A percentile compares a stretch with the other conserved stretches of the same genome.
Evolutionary conservation across 2,329 filamentous ascomycete species (phyloP).

Genomic region (Paraconiothyrium brasiliense): DNA sequence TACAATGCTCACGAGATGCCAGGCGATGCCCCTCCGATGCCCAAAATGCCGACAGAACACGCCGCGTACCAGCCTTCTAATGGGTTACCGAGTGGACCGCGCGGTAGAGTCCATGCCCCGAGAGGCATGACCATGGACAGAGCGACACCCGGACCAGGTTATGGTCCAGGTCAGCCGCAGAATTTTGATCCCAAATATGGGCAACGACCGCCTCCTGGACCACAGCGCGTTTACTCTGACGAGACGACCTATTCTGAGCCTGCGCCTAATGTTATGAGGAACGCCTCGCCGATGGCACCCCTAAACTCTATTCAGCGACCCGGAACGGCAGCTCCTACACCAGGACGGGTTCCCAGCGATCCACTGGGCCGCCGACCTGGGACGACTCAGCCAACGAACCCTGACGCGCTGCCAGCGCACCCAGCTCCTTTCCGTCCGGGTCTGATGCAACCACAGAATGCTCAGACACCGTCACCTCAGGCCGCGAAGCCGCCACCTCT

Average conservation of each 20-base stretch:
- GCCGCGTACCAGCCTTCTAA: conserved; percentile 43
- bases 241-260: conserved; percentile 50
- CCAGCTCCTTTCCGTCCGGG: conserved; percentile 65
- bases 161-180: conserved; percentile 30
- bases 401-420: conserved; percentile 65
- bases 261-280: conserved; percentile 42
- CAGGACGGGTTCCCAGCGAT: conserved; percentile 39
- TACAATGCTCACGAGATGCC: conserved; percentile 74
- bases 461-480: conserved; percentile 37
- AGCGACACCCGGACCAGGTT: conserved; percentile 24
- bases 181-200: conserved; percentile 42
- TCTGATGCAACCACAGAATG: conserved; percentile 50
- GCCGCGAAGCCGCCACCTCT: conserved; percentile 60
- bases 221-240: conserved; percentile 46
- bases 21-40: conserved; percentile 62
- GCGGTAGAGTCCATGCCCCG: conserved; percentile 39
- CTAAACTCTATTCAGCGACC: conserved; percentile 40
- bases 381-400: conserved; percentile 58
- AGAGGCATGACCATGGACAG: conserved; percentile 33
- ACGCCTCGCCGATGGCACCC: conserved; percentile 35
- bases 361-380: conserved; percentile 45
- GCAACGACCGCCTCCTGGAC: conserved; percentile 36
- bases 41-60: conserved; percentile 61
- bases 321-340: conserved; percentile 43
- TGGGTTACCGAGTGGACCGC: conserved; percentile 38